Conservation (phyloP, 192 early-diverging fungal species). For the Podila verticillata region DNA sequence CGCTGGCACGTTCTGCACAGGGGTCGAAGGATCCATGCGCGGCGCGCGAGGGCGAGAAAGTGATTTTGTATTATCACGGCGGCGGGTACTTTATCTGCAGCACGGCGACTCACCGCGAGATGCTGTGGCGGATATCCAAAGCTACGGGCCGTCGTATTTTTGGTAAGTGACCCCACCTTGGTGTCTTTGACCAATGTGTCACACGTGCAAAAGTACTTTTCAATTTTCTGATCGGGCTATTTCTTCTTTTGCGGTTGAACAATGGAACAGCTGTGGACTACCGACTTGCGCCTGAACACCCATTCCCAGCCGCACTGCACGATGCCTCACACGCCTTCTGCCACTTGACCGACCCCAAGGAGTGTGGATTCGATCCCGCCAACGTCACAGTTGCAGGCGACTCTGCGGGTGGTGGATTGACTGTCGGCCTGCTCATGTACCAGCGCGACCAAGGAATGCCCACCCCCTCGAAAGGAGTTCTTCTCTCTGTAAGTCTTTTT, state of each 20-base stretch:
- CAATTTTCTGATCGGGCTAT: background rate
- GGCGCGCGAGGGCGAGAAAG: constrained; percentile 48
- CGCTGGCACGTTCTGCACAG: constrained; percentile 13
- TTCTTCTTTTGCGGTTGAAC: background rate
- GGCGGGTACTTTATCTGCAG: constrained; percentile 72
- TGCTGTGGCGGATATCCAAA: constrained; percentile 58
- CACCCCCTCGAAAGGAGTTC: constrained; percentile 61
- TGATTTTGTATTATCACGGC: constrained; percentile 78
- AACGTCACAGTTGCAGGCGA: constrained; percentile 75
- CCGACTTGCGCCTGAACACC: constrained; percentile 51
- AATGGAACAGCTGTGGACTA: constrained; percentile 49
- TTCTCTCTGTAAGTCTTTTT: constrained; percentile 63
- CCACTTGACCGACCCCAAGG: constrained; percentile 56
- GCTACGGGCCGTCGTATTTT: constrained; percentile 54
- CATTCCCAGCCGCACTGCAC: constrained; percentile 70
- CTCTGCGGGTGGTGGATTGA: constrained; percentile 76
- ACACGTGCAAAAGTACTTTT: background rate
- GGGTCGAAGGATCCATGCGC: constrained; percentile 33
- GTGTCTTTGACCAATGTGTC: background rate
- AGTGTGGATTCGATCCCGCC: constrained; percentile 60
- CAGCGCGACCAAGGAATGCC: constrained; percentile 63
- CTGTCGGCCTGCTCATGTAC: constrained; percentile 67
- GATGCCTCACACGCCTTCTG: constrained; percentile 67
- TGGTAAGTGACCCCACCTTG: constrained; percentile 19
- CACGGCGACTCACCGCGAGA: constrained; percentile 53